Base-by-base conservation (phyloP, 2,329 filamentous ascomycete species). In the Fusarium setosum region DNA sequence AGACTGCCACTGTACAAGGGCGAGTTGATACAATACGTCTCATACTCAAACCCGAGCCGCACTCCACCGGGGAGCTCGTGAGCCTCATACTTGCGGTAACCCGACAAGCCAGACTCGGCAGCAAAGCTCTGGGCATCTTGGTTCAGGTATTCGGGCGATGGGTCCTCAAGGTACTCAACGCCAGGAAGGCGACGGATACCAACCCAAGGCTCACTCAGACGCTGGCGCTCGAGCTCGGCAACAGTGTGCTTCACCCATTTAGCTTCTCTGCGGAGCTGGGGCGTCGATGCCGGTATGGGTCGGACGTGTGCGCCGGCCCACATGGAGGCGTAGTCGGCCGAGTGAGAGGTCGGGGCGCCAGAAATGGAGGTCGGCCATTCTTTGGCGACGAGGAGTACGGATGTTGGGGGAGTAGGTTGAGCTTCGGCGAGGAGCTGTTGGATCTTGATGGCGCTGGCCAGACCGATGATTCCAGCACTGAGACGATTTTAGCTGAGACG, bases 251-350 rank as follows among this genome's bases (percentile, higher is more conserved):
- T 76, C 2, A 78, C 42, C 76, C 76, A 78, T 1, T 54, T 42
- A 1, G 76, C 76, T 54, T 78, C 76, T 18, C 72, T 72, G 6
- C 48, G 64, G 2, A 77, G 56, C 42, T 78, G 76, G 2, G 75
- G 64, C 6, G 75, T 76, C 7, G 71, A 71, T 2, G 71, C 75
- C 2, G 82, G 81, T 31, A 86, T 81, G 68, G 81, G 84, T 37
- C 84, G 80, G 64, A 86, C 84, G 69, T 88, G 84, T 3, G 85
- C 85, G 11, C 85, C 85, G 32, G 81, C 85, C 85, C 84, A 87
- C 50, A 85, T 84, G 26, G 85, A 87, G 13, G 85, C 83, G 70
- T 82, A 88, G 75, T 87, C 71, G 20, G 68, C 63, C 0, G 76
- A 78, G 52, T 76, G 75, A 2, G 45, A 11, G 2, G 63, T 52